Percentiles rank a stretch among this genome's conserved stretches.
Evolutionary conservation across 495 filamentous ascomycete genomes (phyloP).

Genomic region (Xylaria longipes): DNA sequence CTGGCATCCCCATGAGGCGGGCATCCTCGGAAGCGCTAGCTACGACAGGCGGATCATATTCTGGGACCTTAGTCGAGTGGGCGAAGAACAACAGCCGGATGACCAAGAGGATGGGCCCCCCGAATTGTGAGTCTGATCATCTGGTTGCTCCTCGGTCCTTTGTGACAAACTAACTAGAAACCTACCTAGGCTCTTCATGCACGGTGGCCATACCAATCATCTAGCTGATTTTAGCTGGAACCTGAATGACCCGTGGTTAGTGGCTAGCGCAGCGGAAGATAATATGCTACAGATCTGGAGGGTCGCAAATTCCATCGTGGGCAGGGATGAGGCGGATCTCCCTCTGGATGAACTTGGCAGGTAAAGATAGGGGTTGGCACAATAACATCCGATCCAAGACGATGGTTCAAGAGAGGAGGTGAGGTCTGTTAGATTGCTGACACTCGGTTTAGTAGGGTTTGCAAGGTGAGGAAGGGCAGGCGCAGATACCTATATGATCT

Average conservation of each 20-base stretch:
- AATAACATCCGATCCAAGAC: conserved; percentile 5
- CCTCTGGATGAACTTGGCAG: conserved; percentile 78
- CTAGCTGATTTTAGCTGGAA: conserved; percentile 99
- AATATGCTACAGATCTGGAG: conserved; percentile 98
- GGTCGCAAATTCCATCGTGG: conserved; percentile 87
- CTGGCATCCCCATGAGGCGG: conserved; percentile 91
- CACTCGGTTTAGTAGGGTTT: conserved; percentile 12
- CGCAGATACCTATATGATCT: conserved; percentile 26
- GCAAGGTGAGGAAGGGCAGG: conserved; percentile 13
- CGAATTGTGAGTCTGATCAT: conserved; percentile 72
- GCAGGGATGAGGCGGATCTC: conserved; percentile 78
- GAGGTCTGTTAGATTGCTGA: conserved; percentile 11
- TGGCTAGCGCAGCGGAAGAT: conserved; percentile 94
- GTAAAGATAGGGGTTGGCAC: conserved; percentile 27
- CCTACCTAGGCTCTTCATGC: conserved; percentile 83
- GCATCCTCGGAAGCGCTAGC: conserved; percentile 86
- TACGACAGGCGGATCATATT: conserved; percentile 94
- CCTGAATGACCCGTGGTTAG: conserved; percentile 91
- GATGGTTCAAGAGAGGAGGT: not conserved
- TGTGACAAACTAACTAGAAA: conserved; percentile 34
- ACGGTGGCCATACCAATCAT: conserved; percentile 96
- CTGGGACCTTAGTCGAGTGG: conserved; percentile 91
- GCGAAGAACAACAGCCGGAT: conserved; percentile 92
- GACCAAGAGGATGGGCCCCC: conserved; percentile 97
- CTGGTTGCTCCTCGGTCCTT: not conserved